These are phyloP conservation scores for Paramecium primaurelia DNA, from an alignment of 73 alveolate species.

Conservation along the genomic window DNA sequence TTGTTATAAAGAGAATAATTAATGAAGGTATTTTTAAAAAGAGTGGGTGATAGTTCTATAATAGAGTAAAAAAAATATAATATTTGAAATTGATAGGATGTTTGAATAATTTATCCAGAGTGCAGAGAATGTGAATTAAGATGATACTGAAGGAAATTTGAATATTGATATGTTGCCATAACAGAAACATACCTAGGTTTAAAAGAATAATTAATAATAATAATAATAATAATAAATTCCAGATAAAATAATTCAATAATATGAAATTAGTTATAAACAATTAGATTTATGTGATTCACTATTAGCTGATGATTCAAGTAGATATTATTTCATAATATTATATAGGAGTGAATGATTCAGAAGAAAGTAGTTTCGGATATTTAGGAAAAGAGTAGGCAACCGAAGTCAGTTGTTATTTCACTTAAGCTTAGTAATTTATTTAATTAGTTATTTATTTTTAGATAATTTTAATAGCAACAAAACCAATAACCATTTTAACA, in stretches of 20 bases:
- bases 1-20: conserved; percentile 36
- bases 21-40: conserved; percentile 36
- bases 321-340: neutral
- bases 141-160: conserved; percentile 40
- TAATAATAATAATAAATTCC: neutral
- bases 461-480: neutral
- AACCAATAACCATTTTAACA: neutral
- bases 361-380: conserved; percentile 46
- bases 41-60: conserved; percentile 43
- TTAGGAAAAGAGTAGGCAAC: conserved; percentile 34
- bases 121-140: conserved; percentile 3
- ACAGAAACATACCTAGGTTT: neutral
- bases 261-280: neutral
- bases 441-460: neutral
- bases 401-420: conserved; percentile 38
- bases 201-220: neutral
- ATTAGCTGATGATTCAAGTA: conserved; percentile 48
- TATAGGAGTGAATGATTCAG: conserved; percentile 42
- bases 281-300: conserved; percentile 12
- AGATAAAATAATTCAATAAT: neutral
- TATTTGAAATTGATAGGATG: neutral
- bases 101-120: conserved; percentile 15
- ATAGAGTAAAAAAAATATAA: neutral
- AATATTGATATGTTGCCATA: neutral
- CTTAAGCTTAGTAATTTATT: neutral